Evolutionary conservation across 352 stramenopile species (phyloP).

Genomic region (Pythium aquatile): DNA sequence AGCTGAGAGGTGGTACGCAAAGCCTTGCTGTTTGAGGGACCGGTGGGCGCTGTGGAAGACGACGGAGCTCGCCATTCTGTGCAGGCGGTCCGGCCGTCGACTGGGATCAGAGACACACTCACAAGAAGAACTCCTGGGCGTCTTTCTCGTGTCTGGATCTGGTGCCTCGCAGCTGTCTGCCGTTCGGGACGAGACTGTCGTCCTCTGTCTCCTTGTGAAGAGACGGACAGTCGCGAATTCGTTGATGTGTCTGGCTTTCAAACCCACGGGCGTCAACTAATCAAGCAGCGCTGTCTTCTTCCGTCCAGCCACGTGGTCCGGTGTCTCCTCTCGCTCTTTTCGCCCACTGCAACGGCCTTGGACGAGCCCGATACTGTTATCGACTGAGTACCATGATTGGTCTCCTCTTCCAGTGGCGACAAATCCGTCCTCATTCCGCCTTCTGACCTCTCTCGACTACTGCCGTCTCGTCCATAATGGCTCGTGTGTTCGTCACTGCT

Average conservation of each 20-base stretch:
- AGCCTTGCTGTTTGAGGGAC: too few species aligned
- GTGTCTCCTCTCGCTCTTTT: not conserved
- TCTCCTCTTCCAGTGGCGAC: not conserved
- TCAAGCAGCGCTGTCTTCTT: constrained; percentile 1
- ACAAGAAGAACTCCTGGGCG: too few species aligned
- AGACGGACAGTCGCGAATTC: not conserved
- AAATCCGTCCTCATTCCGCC: constrained; percentile 1
- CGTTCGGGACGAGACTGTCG: too few species aligned
- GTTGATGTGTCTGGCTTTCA: constrained; percentile 2
- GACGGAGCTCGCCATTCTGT: too few species aligned
- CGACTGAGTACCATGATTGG: not conserved
- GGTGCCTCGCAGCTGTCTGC: too few species aligned
- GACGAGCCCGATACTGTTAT: not conserved
- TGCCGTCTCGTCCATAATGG: not conserved
- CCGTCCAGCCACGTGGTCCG: not conserved
- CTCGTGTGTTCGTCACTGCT: constrained; percentile 7
- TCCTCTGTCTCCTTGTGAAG: not conserved
- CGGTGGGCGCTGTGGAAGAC: too few species aligned
- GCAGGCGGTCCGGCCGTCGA: too few species aligned
- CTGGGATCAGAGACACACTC: too few species aligned
- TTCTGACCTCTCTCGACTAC: not conserved
- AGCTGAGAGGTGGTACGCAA: too few species aligned
- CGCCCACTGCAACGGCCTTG: not conserved
- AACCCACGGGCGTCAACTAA: not conserved
- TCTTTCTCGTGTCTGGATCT: too few species aligned